Conservation (phyloP, 208 protist species). For the Vickermania ingenoplastis region DNA sequence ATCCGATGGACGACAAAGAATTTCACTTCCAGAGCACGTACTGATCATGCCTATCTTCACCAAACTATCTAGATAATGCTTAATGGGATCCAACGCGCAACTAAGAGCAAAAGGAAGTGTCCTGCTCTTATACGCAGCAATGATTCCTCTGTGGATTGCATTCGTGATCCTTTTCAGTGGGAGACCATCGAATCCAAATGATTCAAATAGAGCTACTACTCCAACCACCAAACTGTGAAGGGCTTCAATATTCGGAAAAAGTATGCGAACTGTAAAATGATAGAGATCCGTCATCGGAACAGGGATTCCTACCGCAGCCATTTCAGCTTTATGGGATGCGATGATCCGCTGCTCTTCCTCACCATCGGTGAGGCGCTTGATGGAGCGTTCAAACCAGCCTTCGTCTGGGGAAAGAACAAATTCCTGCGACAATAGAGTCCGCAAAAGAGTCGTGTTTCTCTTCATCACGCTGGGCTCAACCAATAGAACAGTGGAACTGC, state of each 20-base stretch:
- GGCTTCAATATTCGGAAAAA: slow-evolving; percentile 49
- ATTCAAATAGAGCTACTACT: slow-evolving; percentile 10
- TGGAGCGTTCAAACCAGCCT: slow-evolving; percentile 53
- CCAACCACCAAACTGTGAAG: slow-evolving; percentile 24
- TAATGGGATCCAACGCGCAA: neutral
- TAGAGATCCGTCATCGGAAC: slow-evolving; percentile 22
- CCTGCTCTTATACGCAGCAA: neutral
- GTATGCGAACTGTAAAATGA: slow-evolving; percentile 39
- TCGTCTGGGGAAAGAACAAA: slow-evolving; percentile 57
- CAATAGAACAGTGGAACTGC: slow-evolving; percentile 1
- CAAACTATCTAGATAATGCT: neutral
- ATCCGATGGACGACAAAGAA: neutral
- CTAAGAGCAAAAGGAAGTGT: neutral
- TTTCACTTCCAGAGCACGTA: neutral
- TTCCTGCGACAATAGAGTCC: slow-evolving; percentile 45
- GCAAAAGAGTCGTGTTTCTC: slow-evolving; percentile 35
- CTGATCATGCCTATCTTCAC: neutral
- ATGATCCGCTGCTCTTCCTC: neutral
- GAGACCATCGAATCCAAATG: too few relatives aligned
- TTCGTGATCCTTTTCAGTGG: too few relatives aligned
- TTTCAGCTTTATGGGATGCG: too few relatives aligned
- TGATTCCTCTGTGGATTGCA: too few relatives aligned
- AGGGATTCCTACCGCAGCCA: too few relatives aligned
- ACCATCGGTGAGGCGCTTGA: slow-evolving; percentile 27
- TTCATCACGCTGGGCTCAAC: slow-evolving; percentile 29